Base-by-base conservation (phyloP, 2,329 filamentous ascomycete genomes). In the Elsinoe australis region DNA sequence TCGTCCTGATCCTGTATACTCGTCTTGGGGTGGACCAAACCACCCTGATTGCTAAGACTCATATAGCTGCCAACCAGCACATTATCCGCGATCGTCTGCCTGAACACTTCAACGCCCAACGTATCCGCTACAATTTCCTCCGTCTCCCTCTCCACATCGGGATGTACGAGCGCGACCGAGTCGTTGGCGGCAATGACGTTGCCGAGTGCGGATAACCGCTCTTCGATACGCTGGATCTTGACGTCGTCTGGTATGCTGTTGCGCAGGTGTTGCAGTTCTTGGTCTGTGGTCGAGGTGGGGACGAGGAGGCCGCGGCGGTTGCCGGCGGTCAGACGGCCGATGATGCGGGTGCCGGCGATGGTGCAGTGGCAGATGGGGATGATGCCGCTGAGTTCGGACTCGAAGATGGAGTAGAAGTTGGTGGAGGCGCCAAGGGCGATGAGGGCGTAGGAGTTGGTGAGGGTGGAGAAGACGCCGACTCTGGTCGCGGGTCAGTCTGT, bases 61-160 rank as follows among this genome's bases (percentile, higher is more conserved):
- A 96, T 96, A 75, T 98, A 98, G 44, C 83, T 88, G 52, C 92
- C 92, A 29, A 94, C 92, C 21, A 98, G 80, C 50, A 98, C 92
- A 64, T 96, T 95, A 70, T 95, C 89, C 60, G 90, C 88, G 52
- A 98, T 85, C 38, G 92, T 96, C 74, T 98, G 92, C 54, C 87
- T 75, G 72, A 92, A 94, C 8, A 92, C 86, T 67, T 94, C 86
- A 50, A 94, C 86, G 54, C 86, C 86, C 15, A 94, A 73, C 51
- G 94, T 87, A 65, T 98, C 92, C 59, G 92, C 87, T 63, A 98
- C 89, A 39, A 98, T 95, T 73, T 98, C 92, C 71, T 98, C 92
- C 12, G 89, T 95, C 74, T 98, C 92, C 53, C 90, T 85, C 75
- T 96, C 92, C 52, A 98, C 75, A 63, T 98, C 92, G 8, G 92